These are phyloP conservation scores for Marasmius fiardii DNA, from an alignment of 1,284 basidiomycete genomes.

Conservation along the genomic window DNA sequence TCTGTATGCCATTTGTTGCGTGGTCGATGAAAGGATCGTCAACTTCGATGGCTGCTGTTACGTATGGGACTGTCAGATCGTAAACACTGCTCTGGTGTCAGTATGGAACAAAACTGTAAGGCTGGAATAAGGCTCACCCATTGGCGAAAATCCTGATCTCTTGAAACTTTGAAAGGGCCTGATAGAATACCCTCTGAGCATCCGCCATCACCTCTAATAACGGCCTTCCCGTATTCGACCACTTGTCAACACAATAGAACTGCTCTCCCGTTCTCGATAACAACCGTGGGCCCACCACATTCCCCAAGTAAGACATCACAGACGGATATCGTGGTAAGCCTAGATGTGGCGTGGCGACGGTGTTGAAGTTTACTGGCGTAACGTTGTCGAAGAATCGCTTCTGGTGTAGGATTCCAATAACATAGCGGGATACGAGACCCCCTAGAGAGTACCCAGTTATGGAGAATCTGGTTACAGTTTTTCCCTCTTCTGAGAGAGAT, in stretches of 20 bases:
- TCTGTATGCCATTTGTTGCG: slow-evolving; percentile 39
- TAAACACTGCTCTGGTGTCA: slow-evolving; percentile 35
- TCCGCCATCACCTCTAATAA: slow-evolving; percentile 72
- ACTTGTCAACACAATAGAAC: slow-evolving; percentile 59
- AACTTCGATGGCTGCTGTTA: slow-evolving; percentile 56
- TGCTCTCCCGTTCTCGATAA: slow-evolving; percentile 70
- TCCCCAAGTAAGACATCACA: slow-evolving; percentile 42
- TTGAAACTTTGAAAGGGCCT: slow-evolving; percentile 57
- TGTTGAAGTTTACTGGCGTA: slow-evolving; percentile 60
- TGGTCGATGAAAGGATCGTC: slow-evolving; percentile 53
- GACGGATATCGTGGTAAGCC: slow-evolving; percentile 47
- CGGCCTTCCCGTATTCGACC: slow-evolving; percentile 52
- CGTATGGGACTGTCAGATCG: slow-evolving; percentile 66
- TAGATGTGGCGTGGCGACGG: slow-evolving; percentile 70
- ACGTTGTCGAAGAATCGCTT: slow-evolving; percentile 53
- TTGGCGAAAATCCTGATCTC: slow-evolving; percentile 70
- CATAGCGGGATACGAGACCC: slow-evolving; percentile 64
- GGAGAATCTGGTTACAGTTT: slow-evolving; percentile 51
- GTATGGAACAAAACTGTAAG: no score
- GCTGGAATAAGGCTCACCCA: slow-evolving; percentile 34
- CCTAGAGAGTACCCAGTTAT: slow-evolving; percentile 67
- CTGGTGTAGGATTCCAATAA: slow-evolving; percentile 54
- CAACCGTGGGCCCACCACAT: slow-evolving; percentile 51
- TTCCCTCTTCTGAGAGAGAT: slow-evolving; percentile 34
- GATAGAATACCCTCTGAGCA: slow-evolving; percentile 64